Base-by-base conservation (phyloP, 148 eudicot species). In the Camellia sinensis region DNA sequence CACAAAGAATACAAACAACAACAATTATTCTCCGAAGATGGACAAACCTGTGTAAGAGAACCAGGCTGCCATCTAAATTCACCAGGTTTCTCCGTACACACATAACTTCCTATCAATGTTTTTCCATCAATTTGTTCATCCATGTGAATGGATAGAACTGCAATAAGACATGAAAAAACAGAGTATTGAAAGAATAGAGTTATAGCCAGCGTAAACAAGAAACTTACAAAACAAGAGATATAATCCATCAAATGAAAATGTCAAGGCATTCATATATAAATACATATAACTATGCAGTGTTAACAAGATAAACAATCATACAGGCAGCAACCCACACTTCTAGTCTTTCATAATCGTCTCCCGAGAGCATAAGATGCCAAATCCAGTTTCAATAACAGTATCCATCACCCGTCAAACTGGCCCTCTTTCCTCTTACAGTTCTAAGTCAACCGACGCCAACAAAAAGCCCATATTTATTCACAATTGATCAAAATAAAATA, bases 21-120 rank as follows among this genome's bases (percentile, higher is more conserved):
- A 64, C 43, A 73, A 43, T 37, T 53, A 59, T 59, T 72, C 29
- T 29, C 18, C 59, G 69, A 63, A 46, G 63, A 56, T 3, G 67
- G 72, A 74, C 81, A 75, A 62, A 96, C 99, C 98, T 96, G 98
- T 65, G 97, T 92, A 70, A 96, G 94, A 74, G 98, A 93, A 80
- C 98, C 99, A 75, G 98, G 98, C 85, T 94, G 99, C 99, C 99
- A 96, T 79, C 97, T 91, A 79, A 96, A 96, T 87, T 96, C 99
- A 77, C 99, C 99, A 77, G 98, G 99, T 82, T 88, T 87, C 77
- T 96, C 98, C 6, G 98, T 85, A 80, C 95, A 96, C 77, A 96
- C 99, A 84, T 96, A 96, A 85, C 89, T 88, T 65, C 99, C 99
- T 62, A 96, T 80, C 80, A 96, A 83, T 59, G 93, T 96, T 84